Base-by-base conservation (phyloP, 2,329 filamentous ascomycete genomes). In the Aspergillus aculeatus region DNA sequence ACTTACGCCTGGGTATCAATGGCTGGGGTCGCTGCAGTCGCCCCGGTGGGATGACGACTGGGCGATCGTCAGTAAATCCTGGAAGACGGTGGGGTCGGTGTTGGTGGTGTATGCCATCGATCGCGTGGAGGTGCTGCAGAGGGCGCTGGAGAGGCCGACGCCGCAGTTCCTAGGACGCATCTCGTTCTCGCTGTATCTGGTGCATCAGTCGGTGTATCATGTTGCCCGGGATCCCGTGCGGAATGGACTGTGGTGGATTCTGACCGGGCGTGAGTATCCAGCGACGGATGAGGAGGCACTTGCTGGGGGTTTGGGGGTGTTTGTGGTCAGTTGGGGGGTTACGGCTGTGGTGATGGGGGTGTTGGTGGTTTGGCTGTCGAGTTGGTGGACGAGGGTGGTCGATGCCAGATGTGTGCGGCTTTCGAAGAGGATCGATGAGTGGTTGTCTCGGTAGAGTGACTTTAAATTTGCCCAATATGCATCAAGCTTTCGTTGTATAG, bases 151-250 rank as follows among this genome's bases (percentile, higher is more conserved):
- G 4, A 64, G 64, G 9, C 52, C 56, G 1, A 54, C 66, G 9
- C 57, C 67, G 14, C 69, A 69, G 51, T 73, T 71, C 50, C 59
- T 73, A 21, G 71, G 71, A 10, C 63, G 67, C 29, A 70, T 73
- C 12, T 71, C 69, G 2, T 73, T 71, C 54, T 67, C 71, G n/a
- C 58, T 73, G 35, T 73, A 73, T 50, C 55, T 73, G 24, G 58
- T 69, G 12, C 71, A 73, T 32, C 63, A 65, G 49, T 49, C 63
- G 1, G 58, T 68, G 6, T 69, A 66, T 29, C 62, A 64, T 54
- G 35, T 66, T 23, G 55, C 58, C 35, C 51, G 62, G 19, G 60
- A 63, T 31, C 67, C 62, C 2, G 11, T 69, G 5, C 50, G 62
- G 12, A 62, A 64, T 21, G 29, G 62, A 7, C 23, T 68, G 19